phyloP scores from a whole-genome alignment of 768 basidiomycete genomes.

The Sporobolomyces pararoseus region DNA sequence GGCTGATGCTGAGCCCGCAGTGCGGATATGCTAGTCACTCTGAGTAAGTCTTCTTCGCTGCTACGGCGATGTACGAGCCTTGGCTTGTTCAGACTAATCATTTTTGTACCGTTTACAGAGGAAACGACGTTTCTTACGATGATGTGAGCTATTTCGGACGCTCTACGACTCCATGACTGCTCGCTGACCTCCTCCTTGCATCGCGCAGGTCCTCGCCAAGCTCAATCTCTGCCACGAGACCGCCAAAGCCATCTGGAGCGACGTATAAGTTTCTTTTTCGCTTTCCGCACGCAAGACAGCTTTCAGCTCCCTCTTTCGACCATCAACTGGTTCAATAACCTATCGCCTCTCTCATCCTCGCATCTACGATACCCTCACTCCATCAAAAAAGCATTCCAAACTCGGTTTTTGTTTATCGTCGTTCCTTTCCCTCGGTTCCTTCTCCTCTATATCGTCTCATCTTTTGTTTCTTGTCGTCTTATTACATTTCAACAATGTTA shows the following conservation, averaged over 20 bases:
- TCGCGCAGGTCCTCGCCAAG: constrained; percentile 34
- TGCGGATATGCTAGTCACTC: constrained; percentile 63
- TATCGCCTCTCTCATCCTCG: background rate
- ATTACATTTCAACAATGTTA: constrained; percentile 25
- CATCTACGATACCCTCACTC: background rate
- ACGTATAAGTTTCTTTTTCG: constrained; percentile 17
- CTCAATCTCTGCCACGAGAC: constrained; percentile 24
- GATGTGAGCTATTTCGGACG: constrained; percentile 49
- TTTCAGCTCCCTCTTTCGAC: background rate
- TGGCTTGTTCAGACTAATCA: no score
- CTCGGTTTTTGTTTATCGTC: no score
- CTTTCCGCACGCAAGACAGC: no score
- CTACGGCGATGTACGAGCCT: no score
- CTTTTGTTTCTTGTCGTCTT: constrained; percentile 3
- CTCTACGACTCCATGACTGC: background rate
- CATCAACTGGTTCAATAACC: background rate
- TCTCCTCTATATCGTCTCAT: background rate
- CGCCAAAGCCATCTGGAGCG: constrained; percentile 27
- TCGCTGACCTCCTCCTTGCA: background rate
- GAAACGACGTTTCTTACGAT: constrained; percentile 57
- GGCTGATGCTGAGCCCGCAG: constrained; percentile 59
- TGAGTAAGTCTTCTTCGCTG: constrained; percentile 48
- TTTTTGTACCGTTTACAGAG: no score
- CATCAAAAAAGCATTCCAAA: background rate
- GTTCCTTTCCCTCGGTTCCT: no score